Percentiles rank a stretch among this genome's conserved stretches.
Evolutionary conservation across 805 yeast genomes (phyloP).

Genomic region (Lachancea waltii): DNA sequence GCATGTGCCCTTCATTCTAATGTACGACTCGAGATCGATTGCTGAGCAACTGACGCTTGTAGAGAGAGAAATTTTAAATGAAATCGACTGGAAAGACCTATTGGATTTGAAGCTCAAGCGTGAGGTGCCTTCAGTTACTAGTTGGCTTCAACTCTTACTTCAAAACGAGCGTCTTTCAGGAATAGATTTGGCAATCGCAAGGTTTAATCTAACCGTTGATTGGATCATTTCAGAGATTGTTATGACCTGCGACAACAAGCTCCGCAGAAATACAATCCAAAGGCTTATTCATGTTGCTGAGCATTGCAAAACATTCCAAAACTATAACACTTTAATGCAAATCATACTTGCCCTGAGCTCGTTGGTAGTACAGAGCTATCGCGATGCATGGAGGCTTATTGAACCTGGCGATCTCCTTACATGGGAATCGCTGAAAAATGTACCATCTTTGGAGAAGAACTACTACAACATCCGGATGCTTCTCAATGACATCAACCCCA

Average conservation of each 20-base stretch:
- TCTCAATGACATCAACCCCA: constrained; percentile 46
- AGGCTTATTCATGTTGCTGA: constrained; percentile 82
- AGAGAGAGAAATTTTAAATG: constrained; percentile 76
- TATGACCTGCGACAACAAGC: constrained; percentile 52
- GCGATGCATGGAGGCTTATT: constrained; percentile 67
- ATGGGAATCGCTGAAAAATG: constrained; percentile 59
- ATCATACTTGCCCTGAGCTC: constrained; percentile 75
- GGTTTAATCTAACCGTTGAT: constrained; percentile 83
- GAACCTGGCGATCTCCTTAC: constrained; percentile 65
- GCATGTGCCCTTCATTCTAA: constrained; percentile 79
- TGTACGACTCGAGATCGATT: constrained; percentile 57
- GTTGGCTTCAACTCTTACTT: constrained; percentile 76
- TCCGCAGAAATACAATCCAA: constrained; percentile 68
- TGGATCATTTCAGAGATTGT: constrained; percentile 90
- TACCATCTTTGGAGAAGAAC: constrained; percentile 70
- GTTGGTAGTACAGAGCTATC: constrained; percentile 49
- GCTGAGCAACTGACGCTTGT: constrained; percentile 82
- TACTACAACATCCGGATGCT: constrained; percentile 54
- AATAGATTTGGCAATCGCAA: constrained; percentile 68
- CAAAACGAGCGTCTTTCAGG: constrained; percentile 58
- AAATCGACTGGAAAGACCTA: constrained; percentile 88
- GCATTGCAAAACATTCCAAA: constrained; percentile 64
- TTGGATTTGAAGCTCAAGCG: constrained; percentile 70
- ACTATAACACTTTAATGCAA: constrained; percentile 83
- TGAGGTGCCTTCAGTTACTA: constrained; percentile 58